These are phyloP conservation scores for Allantophomopsis lycopodina DNA, from an alignment of 2,329 filamentous ascomycete species.

Conservation along the genomic window DNA sequence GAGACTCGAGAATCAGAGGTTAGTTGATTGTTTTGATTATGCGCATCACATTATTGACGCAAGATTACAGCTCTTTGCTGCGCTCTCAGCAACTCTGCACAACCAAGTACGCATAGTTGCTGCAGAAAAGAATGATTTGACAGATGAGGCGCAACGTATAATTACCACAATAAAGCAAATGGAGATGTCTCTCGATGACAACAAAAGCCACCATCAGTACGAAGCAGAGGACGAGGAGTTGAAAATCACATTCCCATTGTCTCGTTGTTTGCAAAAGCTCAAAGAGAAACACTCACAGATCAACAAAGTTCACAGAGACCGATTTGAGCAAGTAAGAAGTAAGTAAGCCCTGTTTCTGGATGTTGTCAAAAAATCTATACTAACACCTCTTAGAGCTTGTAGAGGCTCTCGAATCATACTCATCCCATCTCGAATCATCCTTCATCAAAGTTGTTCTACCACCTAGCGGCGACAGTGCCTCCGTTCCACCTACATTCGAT, in stretches of 20 bases:
- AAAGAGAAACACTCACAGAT: slow-evolving; percentile 80
- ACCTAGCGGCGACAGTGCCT: slow-evolving; percentile 63
- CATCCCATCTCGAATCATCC: slow-evolving; percentile 80
- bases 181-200: slow-evolving; percentile 78
- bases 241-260: slow-evolving; percentile 70
- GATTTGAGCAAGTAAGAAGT: slow-evolving; percentile 94
- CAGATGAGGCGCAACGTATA: slow-evolving; percentile 78
- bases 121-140: slow-evolving; percentile 76
- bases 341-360: slow-evolving; percentile 37
- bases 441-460: slow-evolving; percentile 81
- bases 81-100: slow-evolving; percentile 81
- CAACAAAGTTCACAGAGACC: slow-evolving; percentile 72
- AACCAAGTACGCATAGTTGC: slow-evolving; percentile 79
- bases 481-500: slow-evolving; percentile 73
- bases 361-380: neutral
- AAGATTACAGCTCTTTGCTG: slow-evolving; percentile 61
- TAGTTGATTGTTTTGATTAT: slow-evolving; percentile 17
- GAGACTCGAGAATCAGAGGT: slow-evolving; percentile 85
- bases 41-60: neutral
- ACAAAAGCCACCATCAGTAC: slow-evolving; percentile 48
- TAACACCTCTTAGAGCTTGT: slow-evolving; percentile 57
- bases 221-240: slow-evolving; percentile 54
- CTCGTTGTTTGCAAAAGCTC: slow-evolving; percentile 62
- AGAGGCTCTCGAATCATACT: slow-evolving; percentile 88
- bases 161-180: slow-evolving; percentile 85